These are phyloP conservation scores for Colletotrichum somersetense DNA, from an alignment of 2,329 filamentous ascomycete genomes.

Conservation along the genomic window DNA sequence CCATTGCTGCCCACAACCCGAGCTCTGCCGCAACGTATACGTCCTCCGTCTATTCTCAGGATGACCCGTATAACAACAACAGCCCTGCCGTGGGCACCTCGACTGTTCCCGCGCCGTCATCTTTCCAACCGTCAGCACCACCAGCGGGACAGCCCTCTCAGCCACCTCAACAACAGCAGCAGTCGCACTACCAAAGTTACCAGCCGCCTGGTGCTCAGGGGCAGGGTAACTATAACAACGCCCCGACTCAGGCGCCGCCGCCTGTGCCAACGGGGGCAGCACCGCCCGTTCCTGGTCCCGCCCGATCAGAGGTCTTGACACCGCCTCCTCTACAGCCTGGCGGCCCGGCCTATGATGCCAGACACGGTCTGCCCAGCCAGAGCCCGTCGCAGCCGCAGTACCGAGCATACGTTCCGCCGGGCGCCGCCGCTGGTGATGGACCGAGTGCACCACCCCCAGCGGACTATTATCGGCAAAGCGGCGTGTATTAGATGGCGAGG, in stretches of 20 bases:
- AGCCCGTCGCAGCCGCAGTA: conserved; percentile 62
- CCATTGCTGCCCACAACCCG: conserved; percentile 68
- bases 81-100: conserved; percentile 47
- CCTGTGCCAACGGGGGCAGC: conserved; percentile 54
- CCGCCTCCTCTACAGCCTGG: conserved; percentile 60
- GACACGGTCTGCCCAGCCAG: conserved; percentile 65
- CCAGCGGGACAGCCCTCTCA: conserved; percentile 36
- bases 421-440: conserved; percentile 51
- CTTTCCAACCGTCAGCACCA: conserved; percentile 41
- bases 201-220: conserved; percentile 50
- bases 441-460: conserved; percentile 65
- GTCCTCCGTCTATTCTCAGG: conserved; percentile 62
- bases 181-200: conserved; percentile 58
- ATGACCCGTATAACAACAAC: conserved; percentile 62
- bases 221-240: conserved; percentile 49
- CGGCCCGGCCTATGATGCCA: conserved; percentile 62
- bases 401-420: conserved; percentile 70
- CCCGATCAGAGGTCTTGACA: conserved; percentile 42
- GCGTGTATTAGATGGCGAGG: conserved; percentile 45
- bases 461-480: conserved; percentile 68
- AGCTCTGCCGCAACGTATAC: conserved; percentile 59
- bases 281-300: conserved; percentile 54
- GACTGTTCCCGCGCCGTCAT: conserved; percentile 47
- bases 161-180: conserved; percentile 49
- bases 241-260: conserved; percentile 46